Percentiles rank a stretch among this genome's conserved stretches.
Conservation (phyloP, 73 alveolate species). For the Paramecium tetraurelia region DNA sequence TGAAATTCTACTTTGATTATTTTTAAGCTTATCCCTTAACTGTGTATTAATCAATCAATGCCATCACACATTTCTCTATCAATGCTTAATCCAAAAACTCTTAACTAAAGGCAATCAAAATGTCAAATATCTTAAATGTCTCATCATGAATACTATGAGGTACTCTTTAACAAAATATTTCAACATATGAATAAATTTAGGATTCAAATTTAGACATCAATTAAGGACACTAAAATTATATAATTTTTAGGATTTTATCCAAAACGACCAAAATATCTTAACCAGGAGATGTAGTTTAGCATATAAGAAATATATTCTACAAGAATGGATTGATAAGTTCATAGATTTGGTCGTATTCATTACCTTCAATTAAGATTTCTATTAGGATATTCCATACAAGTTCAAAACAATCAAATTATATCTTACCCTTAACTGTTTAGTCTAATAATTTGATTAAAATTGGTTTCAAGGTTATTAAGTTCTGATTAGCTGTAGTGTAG, state of each 20-base stretch:
- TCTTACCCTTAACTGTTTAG: not conserved
- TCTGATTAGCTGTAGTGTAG: not conserved
- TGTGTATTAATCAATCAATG: slow-evolving; percentile 52
- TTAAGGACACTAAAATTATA: not conserved
- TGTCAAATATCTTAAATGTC: slow-evolving; percentile 57
- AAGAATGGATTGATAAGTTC: slow-evolving; percentile 29
- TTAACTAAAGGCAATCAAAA: not conserved
- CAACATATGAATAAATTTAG: slow-evolving; percentile 5
- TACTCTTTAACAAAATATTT: slow-evolving; percentile 30
- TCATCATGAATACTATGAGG: slow-evolving; percentile 63
- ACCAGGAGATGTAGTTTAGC: not conserved
- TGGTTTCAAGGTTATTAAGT: not conserved
- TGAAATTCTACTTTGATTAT: slow-evolving; percentile 37
- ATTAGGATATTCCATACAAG: slow-evolving; percentile 20
- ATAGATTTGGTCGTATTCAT: not conserved
- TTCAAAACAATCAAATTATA: slow-evolving; percentile 12
- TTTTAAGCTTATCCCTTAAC: slow-evolving; percentile 62
- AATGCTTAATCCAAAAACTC: not conserved
- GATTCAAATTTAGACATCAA: not conserved
- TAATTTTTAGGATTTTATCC: not conserved
- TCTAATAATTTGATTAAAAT: slow-evolving; percentile 31
- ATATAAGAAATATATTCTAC: not conserved
- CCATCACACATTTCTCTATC: slow-evolving; percentile 53
- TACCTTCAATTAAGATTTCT: not conserved
- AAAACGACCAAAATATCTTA: not conserved